Evolutionary conservation across 306 rosid genomes (phyloP).

Genomic region (Cicer yamashitae): DNA sequence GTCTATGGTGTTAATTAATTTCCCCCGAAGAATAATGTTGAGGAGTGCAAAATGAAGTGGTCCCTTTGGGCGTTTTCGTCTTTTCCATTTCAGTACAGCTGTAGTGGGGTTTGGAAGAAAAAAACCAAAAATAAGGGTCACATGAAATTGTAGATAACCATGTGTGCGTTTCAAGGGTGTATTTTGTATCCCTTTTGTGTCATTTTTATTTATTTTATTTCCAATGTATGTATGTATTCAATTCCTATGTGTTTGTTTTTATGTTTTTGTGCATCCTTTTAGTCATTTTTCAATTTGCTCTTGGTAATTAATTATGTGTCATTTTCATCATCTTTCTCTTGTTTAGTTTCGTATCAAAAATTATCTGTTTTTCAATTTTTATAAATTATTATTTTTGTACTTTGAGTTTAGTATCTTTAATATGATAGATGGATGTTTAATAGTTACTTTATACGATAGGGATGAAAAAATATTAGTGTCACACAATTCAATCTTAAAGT

Average conservation of each 20-base stretch:
- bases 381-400: background rate
- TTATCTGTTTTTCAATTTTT: constrained; percentile 42
- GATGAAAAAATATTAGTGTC: too few relatives aligned
- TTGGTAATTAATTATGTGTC: constrained; percentile 34
- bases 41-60: constrained; percentile 53
- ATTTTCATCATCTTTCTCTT: constrained; percentile 28
- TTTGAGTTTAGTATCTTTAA: background rate
- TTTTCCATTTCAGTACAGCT: constrained; percentile 14
- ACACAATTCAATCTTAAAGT: too few relatives aligned
- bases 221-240: constrained; percentile 51
- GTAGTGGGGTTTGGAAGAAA: constrained; percentile 6
- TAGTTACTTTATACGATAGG: too few relatives aligned
- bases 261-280: constrained; percentile 42
- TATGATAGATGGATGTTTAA: background rate
- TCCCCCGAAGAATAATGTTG: constrained; percentile 48
- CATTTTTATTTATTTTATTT: background rate
- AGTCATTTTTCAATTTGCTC: constrained; percentile 35
- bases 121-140: constrained; percentile 38
- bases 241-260: constrained; percentile 37
- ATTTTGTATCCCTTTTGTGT: constrained; percentile 56
- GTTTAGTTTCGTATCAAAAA: constrained; percentile 34
- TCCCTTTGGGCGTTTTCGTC: constrained; percentile 40
- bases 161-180: constrained; percentile 56
- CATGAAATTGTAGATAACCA: constrained; percentile 65
- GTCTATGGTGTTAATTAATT: constrained; percentile 28